phyloP scores from a whole-genome alignment of 768 basidiomycete genomes.

The Trametes elegans region DNA sequence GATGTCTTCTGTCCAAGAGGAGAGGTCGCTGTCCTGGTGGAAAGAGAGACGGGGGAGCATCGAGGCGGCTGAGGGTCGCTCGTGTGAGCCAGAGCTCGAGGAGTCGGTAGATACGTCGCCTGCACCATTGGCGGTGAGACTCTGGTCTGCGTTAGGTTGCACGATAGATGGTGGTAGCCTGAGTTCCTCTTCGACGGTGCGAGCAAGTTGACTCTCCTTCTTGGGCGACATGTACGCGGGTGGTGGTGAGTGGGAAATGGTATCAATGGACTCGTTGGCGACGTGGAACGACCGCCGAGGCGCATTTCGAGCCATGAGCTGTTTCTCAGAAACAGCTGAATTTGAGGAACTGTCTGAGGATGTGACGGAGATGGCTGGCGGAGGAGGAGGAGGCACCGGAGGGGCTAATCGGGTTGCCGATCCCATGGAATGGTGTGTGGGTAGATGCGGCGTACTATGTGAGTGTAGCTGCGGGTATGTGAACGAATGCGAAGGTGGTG shows the following conservation, averaged over 20 bases:
- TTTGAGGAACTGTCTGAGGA: conserved; percentile 16
- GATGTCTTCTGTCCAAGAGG: conserved; percentile 53
- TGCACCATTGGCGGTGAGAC: not conserved
- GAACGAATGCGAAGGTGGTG: conserved; percentile 13
- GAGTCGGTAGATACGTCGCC: conserved; percentile 4
- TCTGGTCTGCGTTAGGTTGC: not conserved
- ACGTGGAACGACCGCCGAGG: conserved; percentile 43
- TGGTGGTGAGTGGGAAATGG: conserved; percentile 38
- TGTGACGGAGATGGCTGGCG: conserved; percentile 11
- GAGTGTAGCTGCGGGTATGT: conserved; percentile 15
- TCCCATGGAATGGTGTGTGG: conserved; percentile 6
- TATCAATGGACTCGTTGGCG: conserved; percentile 36
- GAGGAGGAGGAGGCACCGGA: conserved; percentile 11
- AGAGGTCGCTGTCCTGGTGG: conserved; percentile 50
- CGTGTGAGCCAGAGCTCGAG: conserved; percentile 2
- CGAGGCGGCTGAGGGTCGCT: not conserved
- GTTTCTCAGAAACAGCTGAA: conserved; percentile 19
- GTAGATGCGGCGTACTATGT: conserved; percentile 14
- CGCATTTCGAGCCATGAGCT: conserved; percentile 32
- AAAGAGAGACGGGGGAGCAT: conserved; percentile 48
- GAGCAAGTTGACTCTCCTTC: conserved; percentile 12
- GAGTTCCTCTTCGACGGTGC: conserved; percentile 19
- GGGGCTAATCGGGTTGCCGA: conserved; percentile 11
- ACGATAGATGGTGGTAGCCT: conserved; percentile 17
- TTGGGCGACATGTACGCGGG: conserved; percentile 41